Base-by-base conservation (phyloP, 805 yeast species). In the Saccharomycopsis fibuligera region DNA sequence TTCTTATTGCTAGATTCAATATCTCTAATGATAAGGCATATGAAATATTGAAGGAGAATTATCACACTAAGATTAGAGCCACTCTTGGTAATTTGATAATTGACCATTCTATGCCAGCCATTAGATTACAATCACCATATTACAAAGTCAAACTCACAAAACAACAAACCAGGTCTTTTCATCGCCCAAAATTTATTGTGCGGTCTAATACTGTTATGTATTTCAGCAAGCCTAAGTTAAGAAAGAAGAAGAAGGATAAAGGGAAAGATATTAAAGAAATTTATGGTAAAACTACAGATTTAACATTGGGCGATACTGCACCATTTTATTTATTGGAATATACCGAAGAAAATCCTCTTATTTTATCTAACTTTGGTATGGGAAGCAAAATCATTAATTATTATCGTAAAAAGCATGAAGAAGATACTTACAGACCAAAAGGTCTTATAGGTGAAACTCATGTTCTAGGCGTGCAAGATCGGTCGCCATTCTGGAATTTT, bases 401-500 rank as follows among this genome's bases (percentile, higher is more conserved):
- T 62, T 93, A 93, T 64, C 75, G 99, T 56, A 91, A 91, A 62
- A 79, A 77, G 52, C 72, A 72, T 50, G 88, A 83, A 14, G 89
- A 86, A 44, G 99, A 93, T 62, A 76, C 78, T 3, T 73, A 85
- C 4, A 77, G 98, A 52, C 98, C 98, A 0, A 91, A 90, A 59
- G 70, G 89, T 24, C 77, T 87, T 1, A 74, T 89, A 37, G 99
- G 99, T 40, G 99, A 93, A 62, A 93, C 98, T 0, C 93, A 86
- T 66, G 96, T 93, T 2, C 70, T 93, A 33, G 97, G 96, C n/a
- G 86, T 87, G 1, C 96, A 90, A 62, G 99, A 93, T 66, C 76
- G 95, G 58, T 86, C 96, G 5, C 97, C 99, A 10, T 93, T 93
- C 62, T 93, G 99, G 98, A 93, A 90, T 63, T 93, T 89, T 68